Conservation (phyloP, 106 monocot genomes). For the Vanilla planifolia region DNA sequence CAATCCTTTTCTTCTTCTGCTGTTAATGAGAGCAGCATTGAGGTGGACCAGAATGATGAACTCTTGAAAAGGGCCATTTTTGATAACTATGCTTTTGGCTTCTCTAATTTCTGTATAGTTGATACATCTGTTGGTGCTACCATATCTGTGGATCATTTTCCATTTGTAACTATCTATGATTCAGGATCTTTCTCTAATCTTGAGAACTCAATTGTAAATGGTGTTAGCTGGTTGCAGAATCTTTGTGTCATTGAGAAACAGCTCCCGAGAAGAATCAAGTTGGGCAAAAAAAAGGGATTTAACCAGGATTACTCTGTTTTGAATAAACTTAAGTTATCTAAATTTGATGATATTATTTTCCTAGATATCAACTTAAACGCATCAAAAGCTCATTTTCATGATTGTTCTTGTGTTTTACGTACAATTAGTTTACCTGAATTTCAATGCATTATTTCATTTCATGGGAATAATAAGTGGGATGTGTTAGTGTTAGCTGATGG, state of each 20-base stretch:
- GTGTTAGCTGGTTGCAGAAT: constrained; percentile 17
- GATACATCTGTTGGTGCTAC: constrained; percentile 9
- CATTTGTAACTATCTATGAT: constrained; percentile 33
- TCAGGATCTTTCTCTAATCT: constrained; percentile 13
- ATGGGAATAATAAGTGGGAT: constrained; percentile 50
- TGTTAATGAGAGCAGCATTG: background rate
- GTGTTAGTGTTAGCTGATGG: constrained; percentile 37
- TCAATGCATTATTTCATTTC: constrained; percentile 22
- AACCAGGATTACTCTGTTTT: background rate
- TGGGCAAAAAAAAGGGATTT: constrained; percentile 3
- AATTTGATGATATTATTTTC: constrained; percentile 4
- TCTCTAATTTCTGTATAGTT: constrained; percentile 30
- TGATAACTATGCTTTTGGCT: constrained; percentile 17
- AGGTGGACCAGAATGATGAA: background rate
- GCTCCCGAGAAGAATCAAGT: constrained; percentile 2
- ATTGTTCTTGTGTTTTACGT: constrained; percentile 56
- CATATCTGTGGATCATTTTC: constrained; percentile 48
- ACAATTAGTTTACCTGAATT: constrained; percentile 37
- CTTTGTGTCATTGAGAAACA: constrained; percentile 9
- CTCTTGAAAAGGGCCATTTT: constrained; percentile 5
- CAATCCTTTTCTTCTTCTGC: constrained; percentile 9
- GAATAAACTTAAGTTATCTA: constrained; percentile 3
- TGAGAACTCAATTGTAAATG: constrained; percentile 17
- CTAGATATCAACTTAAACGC: constrained; percentile 37
- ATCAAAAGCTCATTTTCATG: constrained; percentile 67